Evolutionary conservation across 140 eudicot species (phyloP).

Genomic region (Anethum foeniculum): DNA sequence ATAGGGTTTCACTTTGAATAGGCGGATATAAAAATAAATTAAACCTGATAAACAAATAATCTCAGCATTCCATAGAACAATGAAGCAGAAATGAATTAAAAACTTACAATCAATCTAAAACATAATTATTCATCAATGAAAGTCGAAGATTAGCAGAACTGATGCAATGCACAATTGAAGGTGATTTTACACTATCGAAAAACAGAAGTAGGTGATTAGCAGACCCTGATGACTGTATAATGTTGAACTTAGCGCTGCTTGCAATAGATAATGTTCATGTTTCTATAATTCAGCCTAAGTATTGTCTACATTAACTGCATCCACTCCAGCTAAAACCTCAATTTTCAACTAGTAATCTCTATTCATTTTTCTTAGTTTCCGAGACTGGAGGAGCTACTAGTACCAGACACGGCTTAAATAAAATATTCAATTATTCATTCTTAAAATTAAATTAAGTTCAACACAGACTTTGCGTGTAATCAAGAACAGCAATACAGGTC

Average conservation of each 20-base stretch:
- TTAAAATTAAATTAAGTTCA: constrained; percentile 27
- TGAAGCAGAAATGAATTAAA: background rate
- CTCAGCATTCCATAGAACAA: background rate
- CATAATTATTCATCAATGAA: background rate
- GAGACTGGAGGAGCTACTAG: constrained; percentile 9
- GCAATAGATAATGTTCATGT: too few species aligned
- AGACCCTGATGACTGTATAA: too few species aligned
- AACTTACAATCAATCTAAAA: background rate
- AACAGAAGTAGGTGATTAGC: too few species aligned
- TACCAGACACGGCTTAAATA: background rate
- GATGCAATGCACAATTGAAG: background rate
- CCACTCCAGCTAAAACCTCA: constrained; percentile 17
- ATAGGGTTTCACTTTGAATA: background rate
- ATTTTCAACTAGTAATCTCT: background rate
- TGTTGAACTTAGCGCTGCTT: too few species aligned
- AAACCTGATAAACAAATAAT: background rate
- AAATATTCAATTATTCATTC: background rate
- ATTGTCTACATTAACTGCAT: constrained; percentile 5
- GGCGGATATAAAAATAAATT: background rate
- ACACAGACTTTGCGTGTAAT: constrained; percentile 24
- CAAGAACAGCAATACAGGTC: constrained; percentile 25
- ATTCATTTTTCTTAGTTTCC: background rate
- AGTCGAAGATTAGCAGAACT: background rate
- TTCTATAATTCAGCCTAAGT: constrained; percentile 10
- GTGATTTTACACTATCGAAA: too few species aligned